Conservation (phyloP, 192 early-diverging fungal species). For the Phlyctochytrium arcticum region DNA sequence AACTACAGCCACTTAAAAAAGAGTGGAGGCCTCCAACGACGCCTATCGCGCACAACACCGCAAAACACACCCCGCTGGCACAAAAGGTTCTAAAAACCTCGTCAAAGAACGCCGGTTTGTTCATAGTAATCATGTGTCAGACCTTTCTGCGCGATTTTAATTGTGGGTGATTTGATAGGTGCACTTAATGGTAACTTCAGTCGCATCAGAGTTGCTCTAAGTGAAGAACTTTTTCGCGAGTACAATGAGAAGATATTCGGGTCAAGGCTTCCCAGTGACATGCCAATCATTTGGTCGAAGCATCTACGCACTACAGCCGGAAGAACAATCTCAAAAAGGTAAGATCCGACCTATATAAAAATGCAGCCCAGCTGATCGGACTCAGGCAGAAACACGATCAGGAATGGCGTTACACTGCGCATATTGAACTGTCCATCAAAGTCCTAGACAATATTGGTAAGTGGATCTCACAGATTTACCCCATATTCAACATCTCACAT, state of each 20-base stretch:
- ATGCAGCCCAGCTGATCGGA: too few species aligned
- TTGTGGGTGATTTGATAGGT: too few species aligned
- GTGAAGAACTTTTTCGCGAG: slow-evolving; percentile 17
- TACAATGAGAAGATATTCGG: slow-evolving; percentile 28
- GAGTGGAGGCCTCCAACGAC: slow-evolving; percentile 4
- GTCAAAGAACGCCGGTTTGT: too few species aligned
- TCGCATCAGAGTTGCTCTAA: slow-evolving; percentile 6
- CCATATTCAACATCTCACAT: not conserved
- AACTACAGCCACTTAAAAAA: not conserved
- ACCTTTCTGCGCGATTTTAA: too few species aligned
- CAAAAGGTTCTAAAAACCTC: too few species aligned
- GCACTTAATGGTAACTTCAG: slow-evolving; percentile 11
- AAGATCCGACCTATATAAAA: not conserved
- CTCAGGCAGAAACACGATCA: slow-evolving; percentile 11
- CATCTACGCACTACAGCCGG: slow-evolving; percentile 23
- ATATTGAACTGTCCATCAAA: slow-evolving; percentile 37
- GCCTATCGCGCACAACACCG: not conserved
- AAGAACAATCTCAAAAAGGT: slow-evolving; percentile 21
- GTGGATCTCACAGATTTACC: slow-evolving; percentile 3
- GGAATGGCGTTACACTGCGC: slow-evolving; percentile 22
- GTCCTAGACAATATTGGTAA: slow-evolving; percentile 31
- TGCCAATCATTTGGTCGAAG: slow-evolving; percentile 23
- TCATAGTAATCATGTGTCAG: too few species aligned
- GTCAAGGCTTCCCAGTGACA: slow-evolving; percentile 10
- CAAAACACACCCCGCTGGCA: not conserved